phyloP scores from a whole-genome alignment of 163 green algal genomes.

The Volvox carteri region DNA sequence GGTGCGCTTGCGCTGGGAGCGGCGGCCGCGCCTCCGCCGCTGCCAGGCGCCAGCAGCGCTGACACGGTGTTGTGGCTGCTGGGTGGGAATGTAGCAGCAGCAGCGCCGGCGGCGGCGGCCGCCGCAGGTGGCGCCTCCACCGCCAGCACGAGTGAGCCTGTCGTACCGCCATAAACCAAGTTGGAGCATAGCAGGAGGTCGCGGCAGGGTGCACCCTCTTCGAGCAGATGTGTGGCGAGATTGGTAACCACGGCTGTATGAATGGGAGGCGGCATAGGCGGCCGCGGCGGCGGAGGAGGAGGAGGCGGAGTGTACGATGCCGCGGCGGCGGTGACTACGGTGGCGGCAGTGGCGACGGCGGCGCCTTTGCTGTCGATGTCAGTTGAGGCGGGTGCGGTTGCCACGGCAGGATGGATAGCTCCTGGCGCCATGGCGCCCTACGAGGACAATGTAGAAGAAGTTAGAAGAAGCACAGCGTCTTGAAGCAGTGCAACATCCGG shows the following conservation, averaged over 20 bases:
- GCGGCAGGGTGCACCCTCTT: slow-evolving; percentile 29
- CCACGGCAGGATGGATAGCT: not conserved
- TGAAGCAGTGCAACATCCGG: too few species aligned
- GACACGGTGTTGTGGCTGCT: too few species aligned
- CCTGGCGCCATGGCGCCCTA: too few species aligned
- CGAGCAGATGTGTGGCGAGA: slow-evolving; percentile 16
- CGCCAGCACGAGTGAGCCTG: slow-evolving; percentile 17
- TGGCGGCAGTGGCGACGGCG: not conserved
- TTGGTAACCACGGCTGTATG: not conserved
- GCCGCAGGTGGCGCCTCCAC: not conserved
- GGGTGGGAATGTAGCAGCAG: too few species aligned
- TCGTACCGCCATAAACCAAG: not conserved
- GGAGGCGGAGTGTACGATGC: not conserved
- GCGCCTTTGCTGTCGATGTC: not conserved
- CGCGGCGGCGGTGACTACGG: not conserved
- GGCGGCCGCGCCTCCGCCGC: not conserved
- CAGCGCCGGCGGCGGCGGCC: too few species aligned
- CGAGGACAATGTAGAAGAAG: too few species aligned
- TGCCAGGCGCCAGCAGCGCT: not conserved
- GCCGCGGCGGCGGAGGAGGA: not conserved
- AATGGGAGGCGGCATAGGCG: not conserved
- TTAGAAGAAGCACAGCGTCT: too few species aligned
- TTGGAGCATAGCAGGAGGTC: slow-evolving; percentile 42
- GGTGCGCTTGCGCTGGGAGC: not conserved
- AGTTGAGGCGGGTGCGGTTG: not conserved